Conservation (phyloP, 2,329 filamentous ascomycete species). For the Aspergillus sp. region DNA sequence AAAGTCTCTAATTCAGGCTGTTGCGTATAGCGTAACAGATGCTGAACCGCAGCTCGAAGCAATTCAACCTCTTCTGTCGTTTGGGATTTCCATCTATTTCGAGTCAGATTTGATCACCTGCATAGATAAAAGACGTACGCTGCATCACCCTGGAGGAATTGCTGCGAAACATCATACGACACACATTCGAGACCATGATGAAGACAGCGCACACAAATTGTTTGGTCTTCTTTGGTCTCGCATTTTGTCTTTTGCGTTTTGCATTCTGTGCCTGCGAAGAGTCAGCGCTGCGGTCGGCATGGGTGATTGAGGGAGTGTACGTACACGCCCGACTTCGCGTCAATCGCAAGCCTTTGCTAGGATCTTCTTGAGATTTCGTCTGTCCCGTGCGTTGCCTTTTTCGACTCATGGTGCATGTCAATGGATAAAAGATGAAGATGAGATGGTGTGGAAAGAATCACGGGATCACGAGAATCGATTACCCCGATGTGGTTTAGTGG, state of each 20-base stretch:
- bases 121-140: constrained; percentile 34
- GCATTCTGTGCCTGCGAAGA: constrained; percentile 41
- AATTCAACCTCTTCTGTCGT: constrained; percentile 38
- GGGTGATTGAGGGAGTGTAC: too few relatives aligned
- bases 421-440: too few relatives aligned
- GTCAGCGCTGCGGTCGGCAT: neutral
- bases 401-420: too few relatives aligned
- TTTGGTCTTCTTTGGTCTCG: constrained; percentile 43
- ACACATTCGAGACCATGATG: constrained; percentile 49
- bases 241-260: constrained; percentile 55
- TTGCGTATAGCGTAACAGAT: constrained; percentile 40
- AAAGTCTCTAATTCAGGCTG: constrained; percentile 39
- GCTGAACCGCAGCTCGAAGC: constrained; percentile 41
- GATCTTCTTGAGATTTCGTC: too few relatives aligned
- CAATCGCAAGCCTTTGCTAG: too few relatives aligned
- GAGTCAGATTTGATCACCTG: constrained; percentile 5
- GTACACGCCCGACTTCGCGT: too few relatives aligned
- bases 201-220: constrained; percentile 46
- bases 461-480: too few relatives aligned
- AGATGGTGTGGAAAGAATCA: too few relatives aligned
- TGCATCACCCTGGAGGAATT: constrained; percentile 51
- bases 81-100: constrained; percentile 42
- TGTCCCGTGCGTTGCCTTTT: too few relatives aligned
- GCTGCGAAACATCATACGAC: constrained; percentile 53
- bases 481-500: too few relatives aligned